phyloP scores from a whole-genome alignment of 345 rosid species.

The Balakata baccata region DNA sequence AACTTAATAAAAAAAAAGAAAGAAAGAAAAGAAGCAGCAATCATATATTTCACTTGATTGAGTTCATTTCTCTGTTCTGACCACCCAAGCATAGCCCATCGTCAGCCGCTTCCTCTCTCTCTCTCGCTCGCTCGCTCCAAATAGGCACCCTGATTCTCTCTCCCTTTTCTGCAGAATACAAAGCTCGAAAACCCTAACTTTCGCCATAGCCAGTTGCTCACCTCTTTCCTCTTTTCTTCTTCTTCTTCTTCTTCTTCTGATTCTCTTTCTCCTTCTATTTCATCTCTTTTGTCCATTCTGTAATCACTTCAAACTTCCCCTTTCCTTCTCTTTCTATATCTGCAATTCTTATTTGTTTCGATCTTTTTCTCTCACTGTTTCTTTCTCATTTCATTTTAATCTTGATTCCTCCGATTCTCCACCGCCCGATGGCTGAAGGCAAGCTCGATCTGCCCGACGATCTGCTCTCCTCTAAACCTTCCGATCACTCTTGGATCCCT shows the following conservation, averaged over 20 bases:
- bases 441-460: conserved; percentile 86
- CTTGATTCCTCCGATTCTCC: conserved; percentile 2
- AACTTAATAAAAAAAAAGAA: no score
- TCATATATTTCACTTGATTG: background rate
- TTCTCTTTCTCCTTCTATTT: no score
- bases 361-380: conserved; percentile 1
- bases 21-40: no score
- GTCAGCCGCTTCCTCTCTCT: background rate
- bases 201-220: background rate
- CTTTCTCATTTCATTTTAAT: background rate
- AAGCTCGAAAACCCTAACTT: conserved; percentile 6
- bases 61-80: background rate
- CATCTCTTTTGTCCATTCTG: background rate
- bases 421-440: conserved; percentile 57
- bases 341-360: background rate
- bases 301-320: background rate
- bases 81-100: background rate
- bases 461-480: conserved; percentile 57
- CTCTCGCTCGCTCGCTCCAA: background rate
- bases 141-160: no score
- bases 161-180: background rate
- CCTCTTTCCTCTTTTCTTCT: background rate
- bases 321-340: background rate
- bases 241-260: background rate
- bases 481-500: conserved; percentile 47